A percentile compares a stretch with the other conserved stretches of the same genome.
phyloP scores from a whole-genome alignment of 129 eudicot genomes.

The Tagetes patula region DNA sequence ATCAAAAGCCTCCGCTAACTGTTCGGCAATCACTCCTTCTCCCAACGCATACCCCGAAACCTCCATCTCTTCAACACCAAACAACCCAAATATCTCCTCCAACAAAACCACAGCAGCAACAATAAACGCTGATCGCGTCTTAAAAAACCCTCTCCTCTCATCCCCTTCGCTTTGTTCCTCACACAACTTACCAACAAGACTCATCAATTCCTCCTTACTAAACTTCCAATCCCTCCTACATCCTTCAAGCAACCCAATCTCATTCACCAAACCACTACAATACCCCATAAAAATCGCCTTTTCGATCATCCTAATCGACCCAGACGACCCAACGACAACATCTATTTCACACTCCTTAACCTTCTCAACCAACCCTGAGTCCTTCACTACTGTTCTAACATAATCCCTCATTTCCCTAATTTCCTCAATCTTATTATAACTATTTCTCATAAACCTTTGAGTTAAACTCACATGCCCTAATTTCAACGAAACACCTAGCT shows the following conservation, averaged over 20 bases:
- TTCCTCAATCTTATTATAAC: not conserved
- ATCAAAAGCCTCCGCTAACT: slow-evolving; percentile 42
- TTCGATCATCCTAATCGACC: slow-evolving; percentile 75
- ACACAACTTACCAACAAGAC: slow-evolving; percentile 50
- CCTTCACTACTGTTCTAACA: slow-evolving; percentile 37
- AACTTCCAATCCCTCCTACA: slow-evolving; percentile 71
- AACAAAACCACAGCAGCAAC: slow-evolving; percentile 71
- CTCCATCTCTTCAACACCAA: slow-evolving; percentile 67
- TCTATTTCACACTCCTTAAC: slow-evolving; percentile 45
- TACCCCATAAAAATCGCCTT: slow-evolving; percentile 58
- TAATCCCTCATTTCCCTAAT: slow-evolving; percentile 46
- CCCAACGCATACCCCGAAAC: slow-evolving; percentile 84
- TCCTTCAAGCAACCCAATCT: slow-evolving; percentile 38
- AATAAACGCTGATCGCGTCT: slow-evolving; percentile 60
- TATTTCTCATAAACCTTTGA: slow-evolving; percentile 32
- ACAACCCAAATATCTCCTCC: slow-evolving; percentile 64
- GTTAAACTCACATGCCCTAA: slow-evolving; percentile 76
- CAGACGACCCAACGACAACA: slow-evolving; percentile 70
- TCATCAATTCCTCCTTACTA: slow-evolving; percentile 53
- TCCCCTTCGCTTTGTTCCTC: slow-evolving; percentile 37
- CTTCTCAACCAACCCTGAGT: slow-evolving; percentile 50
- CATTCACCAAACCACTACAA: slow-evolving; percentile 32
- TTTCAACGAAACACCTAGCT: slow-evolving; percentile 48
- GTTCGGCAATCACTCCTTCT: slow-evolving; percentile 87
- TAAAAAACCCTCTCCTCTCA: slow-evolving; percentile 54